A percentile compares a stretch with the other conserved stretches of the same genome.
These are phyloP conservation scores for Kluyveromyces lactis DNA, from an alignment of 805 yeast species.

Conservation along the genomic window DNA sequence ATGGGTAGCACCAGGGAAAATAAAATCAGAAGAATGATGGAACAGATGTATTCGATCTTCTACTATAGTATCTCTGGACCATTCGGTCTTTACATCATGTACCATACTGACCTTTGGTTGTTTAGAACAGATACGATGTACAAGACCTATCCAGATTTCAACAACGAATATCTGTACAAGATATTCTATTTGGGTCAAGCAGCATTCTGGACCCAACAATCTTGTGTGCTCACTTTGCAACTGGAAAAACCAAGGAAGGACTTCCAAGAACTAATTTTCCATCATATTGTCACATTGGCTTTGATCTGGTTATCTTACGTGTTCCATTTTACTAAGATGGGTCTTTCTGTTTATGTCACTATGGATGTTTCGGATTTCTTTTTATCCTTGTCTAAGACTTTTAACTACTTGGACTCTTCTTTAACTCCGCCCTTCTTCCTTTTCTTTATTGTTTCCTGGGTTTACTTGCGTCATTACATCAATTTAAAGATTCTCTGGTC, in stretches of 20 bases:
- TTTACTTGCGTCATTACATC: constrained; percentile 80
- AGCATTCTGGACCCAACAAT: constrained; percentile 96
- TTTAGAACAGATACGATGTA: constrained; percentile 82
- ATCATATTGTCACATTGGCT: constrained; percentile 85
- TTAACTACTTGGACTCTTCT: constrained; percentile 72
- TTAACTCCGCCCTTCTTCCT: constrained; percentile 57
- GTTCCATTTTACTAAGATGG: constrained; percentile 96
- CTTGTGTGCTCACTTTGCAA: constrained; percentile 70
- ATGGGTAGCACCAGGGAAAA: constrained; percentile 30
- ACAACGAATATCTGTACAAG: constrained; percentile 64
- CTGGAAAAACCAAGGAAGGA: constrained; percentile 95
- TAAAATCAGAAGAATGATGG: constrained; percentile 78
- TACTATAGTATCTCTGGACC: constrained; percentile 81
- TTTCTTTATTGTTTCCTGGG: constrained; percentile 68
- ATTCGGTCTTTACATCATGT: constrained; percentile 84
- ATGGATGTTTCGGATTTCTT: constrained; percentile 96
- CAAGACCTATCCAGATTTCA: constrained; percentile 71
- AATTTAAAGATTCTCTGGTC: constrained; percentile 79
- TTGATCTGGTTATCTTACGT: constrained; percentile 81
- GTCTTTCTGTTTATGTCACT: constrained; percentile 79
- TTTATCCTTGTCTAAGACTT: constrained; percentile 73
- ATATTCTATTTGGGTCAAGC: constrained; percentile 86
- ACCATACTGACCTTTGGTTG: constrained; percentile 75
- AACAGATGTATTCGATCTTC: constrained; percentile 77
- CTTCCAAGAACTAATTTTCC: constrained; percentile 81